A percentile compares a stretch with the other conserved stretches of the same genome.
These are phyloP conservation scores for Nicotiana otophora DNA, from an alignment of 257 asterid species.

Conservation along the genomic window DNA sequence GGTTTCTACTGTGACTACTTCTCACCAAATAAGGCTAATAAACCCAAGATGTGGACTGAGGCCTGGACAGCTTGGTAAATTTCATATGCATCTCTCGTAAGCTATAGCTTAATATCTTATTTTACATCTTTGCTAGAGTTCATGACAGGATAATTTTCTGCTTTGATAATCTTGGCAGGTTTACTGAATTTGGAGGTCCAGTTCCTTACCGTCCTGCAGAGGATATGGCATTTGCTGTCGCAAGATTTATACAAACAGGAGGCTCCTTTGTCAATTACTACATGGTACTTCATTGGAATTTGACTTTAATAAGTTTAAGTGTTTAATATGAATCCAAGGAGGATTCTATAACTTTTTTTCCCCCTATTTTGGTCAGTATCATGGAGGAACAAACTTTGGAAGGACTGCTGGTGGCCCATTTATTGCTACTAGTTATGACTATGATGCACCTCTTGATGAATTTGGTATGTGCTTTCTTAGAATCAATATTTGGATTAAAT, in stretches of 20 bases:
- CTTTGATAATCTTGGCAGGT: constrained; percentile 39
- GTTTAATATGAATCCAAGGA: neutral
- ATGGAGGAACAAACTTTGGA: constrained; percentile 51
- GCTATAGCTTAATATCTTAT: neutral
- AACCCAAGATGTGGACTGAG: constrained; percentile 98
- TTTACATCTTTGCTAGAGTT: constrained; percentile 1
- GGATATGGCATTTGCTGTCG: constrained; percentile 92
- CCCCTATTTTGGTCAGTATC: constrained; percentile 22
- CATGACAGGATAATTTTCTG: neutral
- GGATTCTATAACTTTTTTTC: neutral
- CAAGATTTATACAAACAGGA: constrained; percentile 79
- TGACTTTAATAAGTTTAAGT: neutral
- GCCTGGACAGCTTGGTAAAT: constrained; percentile 95
- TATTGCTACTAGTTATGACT: constrained; percentile 46
- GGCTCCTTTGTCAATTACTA: constrained; percentile 88
- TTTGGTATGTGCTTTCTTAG: constrained; percentile 24
- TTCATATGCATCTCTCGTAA: constrained; percentile 2
- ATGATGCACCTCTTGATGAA: constrained; percentile 51
- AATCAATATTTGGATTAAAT: neutral
- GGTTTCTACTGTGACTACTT: constrained; percentile 93
- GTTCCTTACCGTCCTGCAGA: constrained; percentile 94
- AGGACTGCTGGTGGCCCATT: constrained; percentile 50
- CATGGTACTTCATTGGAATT: constrained; percentile 47
- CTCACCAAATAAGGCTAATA: constrained; percentile 81
- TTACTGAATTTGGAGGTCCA: constrained; percentile 92